Evolutionary conservation across 805 yeast species (phyloP), one percentile per base, ranked within the genome.

Genomic region (Teunomyces kruisii): DNA sequence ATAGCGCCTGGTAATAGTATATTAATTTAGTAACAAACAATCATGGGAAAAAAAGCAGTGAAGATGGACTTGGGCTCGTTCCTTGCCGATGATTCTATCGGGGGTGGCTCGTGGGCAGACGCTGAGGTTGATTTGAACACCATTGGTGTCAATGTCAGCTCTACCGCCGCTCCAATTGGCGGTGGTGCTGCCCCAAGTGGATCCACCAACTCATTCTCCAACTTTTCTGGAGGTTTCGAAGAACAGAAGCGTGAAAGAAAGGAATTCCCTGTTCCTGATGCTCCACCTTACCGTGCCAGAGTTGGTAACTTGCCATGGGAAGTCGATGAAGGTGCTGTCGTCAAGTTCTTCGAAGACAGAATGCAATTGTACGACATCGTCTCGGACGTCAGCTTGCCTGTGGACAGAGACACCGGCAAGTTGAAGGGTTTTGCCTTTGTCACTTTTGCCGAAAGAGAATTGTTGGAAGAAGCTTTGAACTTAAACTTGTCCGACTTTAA

Each of bases 231-330:
- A 12, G 48, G 70, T 32, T 40, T 44, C 29, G 56, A 70, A 40
- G 63, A 55, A 51, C 59, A 46, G 59, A 67, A 72, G 53, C 70
- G 71, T 52, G 80, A 78, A 51, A 79, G 88, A 67, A 75, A 72
- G 50, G 91, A 85, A 61, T 86, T 71, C 55, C 96, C 96, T 35
- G 76, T 94, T 49, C 99, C 99, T 38, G 92, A 89, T 57, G 77
- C 71, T 42, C 90, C 97, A 14, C 99, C 99, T 44, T 94, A 68
- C 76, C 85, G 87, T 58, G 97, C 96, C n/a, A 81, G 88, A 64
- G 76, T 92, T 54, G 80, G 81, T 62, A 90, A 91, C 70, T 79
- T 94, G 61, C 88, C 96, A 48, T 86, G 87, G 83, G 91, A 86
- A 47, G 78, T 80, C 37, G 66, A 74, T 39, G 97, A 92, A 65